Percentiles rank a stretch among this genome's conserved stretches.
These are phyloP conservation scores for Myochromella boudieri DNA, from an alignment of 768 basidiomycete species.

Conservation along the genomic window DNA sequence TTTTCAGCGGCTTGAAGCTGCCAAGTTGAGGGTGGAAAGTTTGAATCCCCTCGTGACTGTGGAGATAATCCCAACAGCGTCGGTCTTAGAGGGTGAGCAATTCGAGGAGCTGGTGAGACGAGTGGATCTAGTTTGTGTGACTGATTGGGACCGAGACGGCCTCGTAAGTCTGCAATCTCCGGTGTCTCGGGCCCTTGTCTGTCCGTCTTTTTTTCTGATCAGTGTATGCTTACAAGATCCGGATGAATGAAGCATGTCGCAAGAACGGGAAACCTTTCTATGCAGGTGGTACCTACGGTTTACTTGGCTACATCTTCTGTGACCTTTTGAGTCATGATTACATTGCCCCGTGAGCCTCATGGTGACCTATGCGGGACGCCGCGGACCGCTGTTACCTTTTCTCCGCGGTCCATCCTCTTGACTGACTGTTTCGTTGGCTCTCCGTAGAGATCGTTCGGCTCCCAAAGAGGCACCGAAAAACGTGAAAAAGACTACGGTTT, in stretches of 20 bases:
- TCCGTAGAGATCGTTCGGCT: constrained; percentile 68
- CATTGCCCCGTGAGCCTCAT: constrained; percentile 69
- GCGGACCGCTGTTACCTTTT: constrained; percentile 12
- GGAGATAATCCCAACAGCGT: constrained; percentile 56
- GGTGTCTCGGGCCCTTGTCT: constrained; percentile 5
- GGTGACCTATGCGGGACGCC: constrained; percentile 1
- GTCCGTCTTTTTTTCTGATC: constrained; percentile 11
- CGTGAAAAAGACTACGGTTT: constrained; percentile 59
- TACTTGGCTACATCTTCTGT: constrained; percentile 92
- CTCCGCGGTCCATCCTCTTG: constrained; percentile 5
- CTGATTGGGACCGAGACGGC: constrained; percentile 69
- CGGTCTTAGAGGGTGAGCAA: constrained; percentile 46
- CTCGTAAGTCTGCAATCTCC: constrained; percentile 53
- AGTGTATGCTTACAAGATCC: constrained; percentile 47
- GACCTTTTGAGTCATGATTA: constrained; percentile 88
- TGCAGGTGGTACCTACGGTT: constrained; percentile 88
- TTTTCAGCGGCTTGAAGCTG: constrained; percentile 78
- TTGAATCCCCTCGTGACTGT: constrained; percentile 92
- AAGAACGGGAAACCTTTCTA: constrained; percentile 78
- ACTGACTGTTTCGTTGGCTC: constrained; percentile 13
- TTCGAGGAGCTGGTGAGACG: constrained; percentile 59
- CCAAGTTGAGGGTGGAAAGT: constrained; percentile 80
- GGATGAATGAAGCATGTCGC: constrained; percentile 79
- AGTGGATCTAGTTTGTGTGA: constrained; percentile 86
- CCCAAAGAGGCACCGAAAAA: constrained; percentile 58